Evolutionary conservation across 306 rosid species (phyloP), one percentile per base, ranked within the genome.

Genomic region (Fragaria ananassa): DNA sequence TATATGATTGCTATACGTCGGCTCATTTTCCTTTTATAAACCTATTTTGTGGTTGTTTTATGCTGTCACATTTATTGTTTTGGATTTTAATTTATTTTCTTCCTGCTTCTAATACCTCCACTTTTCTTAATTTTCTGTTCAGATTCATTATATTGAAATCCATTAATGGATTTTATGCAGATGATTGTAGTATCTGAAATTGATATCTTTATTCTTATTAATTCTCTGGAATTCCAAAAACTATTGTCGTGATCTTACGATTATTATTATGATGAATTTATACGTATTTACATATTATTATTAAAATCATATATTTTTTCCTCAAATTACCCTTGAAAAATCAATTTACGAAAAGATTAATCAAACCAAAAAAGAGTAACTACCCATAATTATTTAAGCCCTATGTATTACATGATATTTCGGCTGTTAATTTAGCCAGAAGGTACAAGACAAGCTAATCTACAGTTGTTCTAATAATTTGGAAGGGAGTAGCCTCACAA

Each of bases 1-100:
- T 29, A 62, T 19, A 69, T 47, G 21, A 17, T n/a, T 47, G 50
- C 1, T 68, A 8, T 9, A 68, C 62, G 80, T 61, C 82, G 82
- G 68, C 78, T 61, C 21, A 31, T 44, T 58, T 17, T 39, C 23
- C 29, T 54, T 57, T 17, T 18, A 15, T 1, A 42, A 42, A 10
- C 11, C 11, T 27, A 34, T 72, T 11, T 10, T 66, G 49, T 8
- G 71, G 49, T 66, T 39, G 50, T 35, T 39, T 46, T 51, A 18
- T 39, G 50, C 73, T 77, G 73, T 68, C 54, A 17, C 0, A 25
- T 68, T 29, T 39, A 53, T 18, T 68, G 23, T 41, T 29, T 71
- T 10, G 10, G 25, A 31, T 27, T 57, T 23, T 29, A 27, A 6
- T 17, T 60, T 42, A 2, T 8, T 74, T 42, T 10, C 17, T 74